phyloP scores from a whole-genome alignment of 805 yeast genomes.

The Cyberlindnera meyerae region DNA sequence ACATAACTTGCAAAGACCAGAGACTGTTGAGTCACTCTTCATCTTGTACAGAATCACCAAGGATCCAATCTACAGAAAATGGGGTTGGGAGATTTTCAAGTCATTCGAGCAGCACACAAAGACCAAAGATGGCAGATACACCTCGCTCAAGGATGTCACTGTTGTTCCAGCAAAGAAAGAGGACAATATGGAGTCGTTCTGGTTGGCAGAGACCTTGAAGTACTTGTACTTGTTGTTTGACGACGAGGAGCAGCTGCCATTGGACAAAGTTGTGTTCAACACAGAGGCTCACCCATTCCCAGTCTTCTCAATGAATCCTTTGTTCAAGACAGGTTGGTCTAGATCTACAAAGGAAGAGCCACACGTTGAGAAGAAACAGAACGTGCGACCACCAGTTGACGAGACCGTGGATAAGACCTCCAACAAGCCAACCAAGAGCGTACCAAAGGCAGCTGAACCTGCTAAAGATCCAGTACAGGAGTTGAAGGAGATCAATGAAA shows the following conservation, averaged over 20 bases:
- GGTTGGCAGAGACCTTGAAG: slow-evolving; percentile 92
- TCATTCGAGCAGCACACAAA: slow-evolving; percentile 59
- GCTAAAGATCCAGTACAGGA: slow-evolving; percentile 24
- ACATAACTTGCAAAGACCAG: slow-evolving; percentile 90
- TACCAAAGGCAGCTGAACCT: slow-evolving; percentile 23
- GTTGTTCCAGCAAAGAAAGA: slow-evolving; percentile 42
- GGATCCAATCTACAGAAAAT: slow-evolving; percentile 74
- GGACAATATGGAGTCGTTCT: slow-evolving; percentile 86
- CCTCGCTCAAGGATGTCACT: slow-evolving; percentile 66
- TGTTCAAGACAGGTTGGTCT: slow-evolving; percentile 60
- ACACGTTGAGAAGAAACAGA: slow-evolving; percentile 16
- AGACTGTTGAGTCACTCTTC: slow-evolving; percentile 85
- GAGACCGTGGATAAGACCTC: slow-evolving; percentile 3
- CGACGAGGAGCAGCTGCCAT: slow-evolving; percentile 55
- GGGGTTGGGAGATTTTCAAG: slow-evolving; percentile 86
- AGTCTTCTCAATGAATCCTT: slow-evolving; percentile 46
- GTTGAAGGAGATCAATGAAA: slow-evolving; percentile 13
- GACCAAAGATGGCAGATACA: slow-evolving; percentile 47
- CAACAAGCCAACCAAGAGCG: not conserved
- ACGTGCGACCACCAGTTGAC: slow-evolving; percentile 21
- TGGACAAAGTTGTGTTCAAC: slow-evolving; percentile 71
- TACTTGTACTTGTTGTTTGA: slow-evolving; percentile 78
- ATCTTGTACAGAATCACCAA: slow-evolving; percentile 74
- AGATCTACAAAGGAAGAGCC: slow-evolving; percentile 24
- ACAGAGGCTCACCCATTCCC: slow-evolving; percentile 96